Evolutionary conservation across 495 filamentous ascomycete species (phyloP).

Genomic region (Chaetomium fimeti): DNA sequence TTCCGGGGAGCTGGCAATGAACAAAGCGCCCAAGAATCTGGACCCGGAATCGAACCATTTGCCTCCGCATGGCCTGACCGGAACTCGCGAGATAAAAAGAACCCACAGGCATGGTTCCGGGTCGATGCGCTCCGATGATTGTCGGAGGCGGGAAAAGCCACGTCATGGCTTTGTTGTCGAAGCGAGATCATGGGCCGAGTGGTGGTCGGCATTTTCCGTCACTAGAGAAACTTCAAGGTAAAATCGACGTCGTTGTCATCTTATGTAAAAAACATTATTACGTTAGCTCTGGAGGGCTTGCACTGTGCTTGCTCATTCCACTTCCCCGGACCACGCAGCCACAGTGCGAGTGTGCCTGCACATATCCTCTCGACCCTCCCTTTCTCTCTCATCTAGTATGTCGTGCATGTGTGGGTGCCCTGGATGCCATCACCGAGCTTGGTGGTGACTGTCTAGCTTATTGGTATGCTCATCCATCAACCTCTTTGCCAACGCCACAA

Average conservation of each 20-base stretch:
- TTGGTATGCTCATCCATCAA: constrained; percentile 47
- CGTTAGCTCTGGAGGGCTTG: too few relatives aligned
- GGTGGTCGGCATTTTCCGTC: not conserved
- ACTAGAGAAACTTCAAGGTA: not conserved
- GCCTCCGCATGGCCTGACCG: not conserved
- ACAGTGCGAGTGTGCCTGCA: constrained; percentile 10
- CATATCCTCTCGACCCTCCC: not conserved
- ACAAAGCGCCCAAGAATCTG: not conserved
- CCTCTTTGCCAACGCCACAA: constrained; percentile 35
- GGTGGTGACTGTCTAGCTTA: constrained; percentile 41
- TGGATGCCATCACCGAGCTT: not conserved
- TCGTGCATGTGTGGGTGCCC: not conserved
- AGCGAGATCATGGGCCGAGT: not conserved
- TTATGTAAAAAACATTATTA: too few relatives aligned
- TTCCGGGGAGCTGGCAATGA: not conserved
- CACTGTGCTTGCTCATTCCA: not conserved
- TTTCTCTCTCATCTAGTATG: not conserved
- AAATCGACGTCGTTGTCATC: too few relatives aligned
- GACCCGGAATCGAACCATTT: constrained; percentile 9
- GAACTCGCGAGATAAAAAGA: not conserved
- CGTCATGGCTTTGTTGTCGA: not conserved
- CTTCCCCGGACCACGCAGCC: not conserved
- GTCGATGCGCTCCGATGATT: not conserved
- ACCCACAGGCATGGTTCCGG: not conserved
- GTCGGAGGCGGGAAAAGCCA: not conserved